Base-by-base conservation (phyloP, 352 stramenopile genomes). In the Phytophthora pistaciae region DNA sequence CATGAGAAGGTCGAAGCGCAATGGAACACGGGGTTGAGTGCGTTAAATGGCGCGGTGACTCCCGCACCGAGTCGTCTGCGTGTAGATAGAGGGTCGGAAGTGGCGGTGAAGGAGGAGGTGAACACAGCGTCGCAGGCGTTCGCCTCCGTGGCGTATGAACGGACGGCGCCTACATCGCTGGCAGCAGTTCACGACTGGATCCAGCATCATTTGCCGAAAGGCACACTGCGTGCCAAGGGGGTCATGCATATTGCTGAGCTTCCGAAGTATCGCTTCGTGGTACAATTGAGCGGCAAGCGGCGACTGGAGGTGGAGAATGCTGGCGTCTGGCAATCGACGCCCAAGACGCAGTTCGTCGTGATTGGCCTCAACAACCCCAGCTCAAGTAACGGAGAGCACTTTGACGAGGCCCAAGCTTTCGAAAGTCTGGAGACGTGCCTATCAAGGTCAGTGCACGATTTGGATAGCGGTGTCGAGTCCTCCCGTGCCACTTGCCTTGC, bases 341-440 rank as follows among this genome's bases (percentile, higher is more conserved):
- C 87, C 3, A 91, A 89, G 73, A 91, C 84, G 42, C 84, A 94
- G 55, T 87, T 94, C 16, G 83, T 88, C 16, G 83, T 94, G 44
- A 92, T 94, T 13, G 87, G 84, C 25, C 68, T 76, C 10, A 74
- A 33, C 11, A 66, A 46, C 36, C 69, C 48, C 36, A 44, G n/a
- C 16, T 20, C 25, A 9, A 69, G 38, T 21, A 44, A 18, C 13
- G 36, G 21, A 46, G 60, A 68, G 13, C 52, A 57, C 11, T 80
- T 91, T 29, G 69, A 88, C 27, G 58, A 88, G 25, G 36, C n/a
- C 0, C 29, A 79, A 46, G 75, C 77, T 29, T 48, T 70, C 11
- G 20, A 55, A 1, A 78, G 78, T 18, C 68, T 91, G 29, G 60
- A 79, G n/a, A 25, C 3, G 3, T 76, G 63, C 48, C 75, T 88